A percentile compares a stretch with the other conserved stretches of the same genome.
Conservation (phyloP, 352 stramenopile species). For the Globisporangium nagaii region DNA sequence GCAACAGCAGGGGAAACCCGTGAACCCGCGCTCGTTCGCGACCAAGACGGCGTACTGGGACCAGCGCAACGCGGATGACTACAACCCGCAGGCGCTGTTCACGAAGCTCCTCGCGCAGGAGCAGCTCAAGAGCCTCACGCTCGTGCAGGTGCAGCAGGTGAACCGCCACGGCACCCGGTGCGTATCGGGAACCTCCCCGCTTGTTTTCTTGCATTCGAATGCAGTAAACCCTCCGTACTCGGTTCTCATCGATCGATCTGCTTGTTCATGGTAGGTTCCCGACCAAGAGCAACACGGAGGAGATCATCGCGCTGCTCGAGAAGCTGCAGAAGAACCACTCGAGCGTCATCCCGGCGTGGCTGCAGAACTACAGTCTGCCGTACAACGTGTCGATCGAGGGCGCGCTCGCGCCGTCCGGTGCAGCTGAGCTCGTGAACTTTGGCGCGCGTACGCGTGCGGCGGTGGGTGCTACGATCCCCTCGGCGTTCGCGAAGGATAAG, state of each 20-base stretch:
- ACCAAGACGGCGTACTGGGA: slow-evolving; percentile 3
- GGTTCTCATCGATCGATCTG: too few species aligned
- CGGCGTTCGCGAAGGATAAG: slow-evolving; percentile 20
- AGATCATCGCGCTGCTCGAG: slow-evolving; percentile 34
- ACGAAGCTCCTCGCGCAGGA: background rate
- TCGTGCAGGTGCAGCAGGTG: slow-evolving; percentile 40
- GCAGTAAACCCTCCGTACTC: too few species aligned
- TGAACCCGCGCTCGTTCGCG: background rate
- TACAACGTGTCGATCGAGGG: slow-evolving; percentile 50
- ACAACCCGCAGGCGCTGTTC: background rate
- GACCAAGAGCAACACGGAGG: slow-evolving; percentile 37
- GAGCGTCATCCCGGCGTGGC: slow-evolving; percentile 33
- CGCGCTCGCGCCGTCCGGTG: slow-evolving; percentile 26
- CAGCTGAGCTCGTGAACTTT: slow-evolving; percentile 30
- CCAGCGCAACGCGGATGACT: background rate
- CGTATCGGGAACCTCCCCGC: too few species aligned
- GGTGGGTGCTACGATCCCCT: slow-evolving; percentile 3
- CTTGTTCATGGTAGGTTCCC: too few species aligned
- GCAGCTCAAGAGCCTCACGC: slow-evolving; percentile 3
- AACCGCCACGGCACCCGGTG: slow-evolving; percentile 47
- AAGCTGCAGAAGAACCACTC: slow-evolving; percentile 38
- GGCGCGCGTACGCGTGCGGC: slow-evolving; percentile 28
- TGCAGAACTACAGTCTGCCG: slow-evolving; percentile 51
- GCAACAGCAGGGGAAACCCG: too few species aligned
- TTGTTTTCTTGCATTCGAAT: too few species aligned